Evolutionary conservation across 2,329 filamentous ascomycete species (phyloP).

Genomic region (Pochonia chlamydosporia): DNA sequence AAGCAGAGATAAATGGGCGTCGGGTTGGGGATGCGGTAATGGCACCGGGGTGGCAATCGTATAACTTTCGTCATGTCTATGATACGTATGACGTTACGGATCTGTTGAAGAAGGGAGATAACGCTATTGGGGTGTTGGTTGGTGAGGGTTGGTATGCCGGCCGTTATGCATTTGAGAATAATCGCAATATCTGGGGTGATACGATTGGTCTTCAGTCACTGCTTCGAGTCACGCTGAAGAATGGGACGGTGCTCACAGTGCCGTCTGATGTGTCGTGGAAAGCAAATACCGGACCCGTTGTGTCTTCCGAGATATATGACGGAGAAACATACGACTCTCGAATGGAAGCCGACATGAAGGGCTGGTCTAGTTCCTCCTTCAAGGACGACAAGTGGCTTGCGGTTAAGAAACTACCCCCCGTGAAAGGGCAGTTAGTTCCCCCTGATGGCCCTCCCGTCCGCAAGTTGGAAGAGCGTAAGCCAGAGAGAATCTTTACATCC

Average conservation of each 20-base stretch:
- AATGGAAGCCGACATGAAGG: conserved; percentile 21
- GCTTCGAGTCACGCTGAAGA: conserved; percentile 27
- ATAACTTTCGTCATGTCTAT: conserved; percentile 40
- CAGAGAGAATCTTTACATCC: conserved; percentile 22
- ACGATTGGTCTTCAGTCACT: conserved; percentile 32
- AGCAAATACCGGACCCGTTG: conserved; percentile 24
- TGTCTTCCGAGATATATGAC: conserved; percentile 41
- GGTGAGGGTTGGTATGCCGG: conserved; percentile 46
- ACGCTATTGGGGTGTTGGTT: conserved; percentile 32
- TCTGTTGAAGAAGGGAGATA: conserved; percentile 29
- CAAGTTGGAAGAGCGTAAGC: conserved; percentile 25
- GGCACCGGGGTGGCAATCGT: conserved; percentile 40
- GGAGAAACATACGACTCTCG: conserved; percentile 45
- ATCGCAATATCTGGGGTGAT: conserved; percentile 28
- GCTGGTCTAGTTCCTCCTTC: conserved; percentile 20
- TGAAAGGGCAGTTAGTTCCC: conserved; percentile 28
- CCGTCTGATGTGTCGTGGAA: conserved; percentile 33
- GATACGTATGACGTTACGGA: conserved; percentile 45
- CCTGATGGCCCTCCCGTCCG: conserved; percentile 40
- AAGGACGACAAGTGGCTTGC: conserved; percentile 20
- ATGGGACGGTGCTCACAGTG: conserved; percentile 22
- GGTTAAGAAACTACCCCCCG: conserved; percentile 23
- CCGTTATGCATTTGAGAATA: conserved; percentile 24
- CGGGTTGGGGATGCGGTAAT: conserved; percentile 34
- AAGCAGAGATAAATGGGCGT: conserved; percentile 40